phyloP scores from a whole-genome alignment of 2,329 filamentous ascomycete genomes.

The Hypoxylon sp. region DNA sequence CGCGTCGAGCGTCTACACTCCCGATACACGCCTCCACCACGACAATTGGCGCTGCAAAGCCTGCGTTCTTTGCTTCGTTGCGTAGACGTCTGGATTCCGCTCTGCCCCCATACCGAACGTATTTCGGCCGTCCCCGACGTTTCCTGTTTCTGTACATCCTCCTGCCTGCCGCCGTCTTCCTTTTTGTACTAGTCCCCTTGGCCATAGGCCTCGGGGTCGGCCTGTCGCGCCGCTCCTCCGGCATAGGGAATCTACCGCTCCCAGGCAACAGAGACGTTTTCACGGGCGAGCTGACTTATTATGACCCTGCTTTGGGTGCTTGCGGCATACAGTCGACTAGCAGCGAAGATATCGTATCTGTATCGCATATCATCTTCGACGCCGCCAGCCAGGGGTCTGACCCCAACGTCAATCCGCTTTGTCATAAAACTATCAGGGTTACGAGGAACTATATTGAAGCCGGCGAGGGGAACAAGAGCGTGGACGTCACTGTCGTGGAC shows the following conservation, averaged over 20 bases:
- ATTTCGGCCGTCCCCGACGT: slow-evolving; percentile 48
- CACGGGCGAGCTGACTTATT: slow-evolving; percentile 79
- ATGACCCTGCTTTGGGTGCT: slow-evolving; percentile 74
- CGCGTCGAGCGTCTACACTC: slow-evolving; percentile 32
- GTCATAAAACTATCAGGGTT: slow-evolving; percentile 76
- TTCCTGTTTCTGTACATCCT: slow-evolving; percentile 47
- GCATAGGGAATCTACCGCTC: slow-evolving; percentile 43
- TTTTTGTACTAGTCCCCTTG: slow-evolving; percentile 47
- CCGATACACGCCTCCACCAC: slow-evolving; percentile 25
- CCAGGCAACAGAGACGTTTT: slow-evolving; percentile 55
- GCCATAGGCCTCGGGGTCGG: slow-evolving; percentile 51
- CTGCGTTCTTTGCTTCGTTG: slow-evolving; percentile 27
- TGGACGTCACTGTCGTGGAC: slow-evolving; percentile 77
- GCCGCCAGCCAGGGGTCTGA: slow-evolving; percentile 65
- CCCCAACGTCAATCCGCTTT: slow-evolving; percentile 77
- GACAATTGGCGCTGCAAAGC: slow-evolving; percentile 11
- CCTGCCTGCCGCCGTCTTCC: slow-evolving; percentile 43
- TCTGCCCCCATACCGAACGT: slow-evolving; percentile 48
- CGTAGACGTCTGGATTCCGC: slow-evolving; percentile 42
- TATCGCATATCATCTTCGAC: slow-evolving; percentile 78
- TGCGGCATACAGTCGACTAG: slow-evolving; percentile 73
- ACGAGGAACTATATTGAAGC: slow-evolving; percentile 61
- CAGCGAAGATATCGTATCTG: slow-evolving; percentile 73
- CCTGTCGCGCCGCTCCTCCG: slow-evolving; percentile 38
- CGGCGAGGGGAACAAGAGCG: slow-evolving; percentile 57